phyloP scores from a whole-genome alignment of 176 grass and related monocot genomes.

The Olyra latifolia region DNA sequence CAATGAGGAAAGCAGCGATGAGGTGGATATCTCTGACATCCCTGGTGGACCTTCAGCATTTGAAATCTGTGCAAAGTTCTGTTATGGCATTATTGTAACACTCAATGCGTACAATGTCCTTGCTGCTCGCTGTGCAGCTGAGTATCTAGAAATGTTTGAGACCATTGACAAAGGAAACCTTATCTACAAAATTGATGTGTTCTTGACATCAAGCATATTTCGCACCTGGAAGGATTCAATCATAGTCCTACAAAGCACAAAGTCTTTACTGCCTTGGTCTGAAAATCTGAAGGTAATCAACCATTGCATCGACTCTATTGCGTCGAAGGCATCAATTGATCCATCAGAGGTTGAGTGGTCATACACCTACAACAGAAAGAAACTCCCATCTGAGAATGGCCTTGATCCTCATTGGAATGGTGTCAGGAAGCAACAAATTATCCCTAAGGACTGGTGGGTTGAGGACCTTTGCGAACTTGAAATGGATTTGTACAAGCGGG shows the following conservation, averaged over 20 bases:
- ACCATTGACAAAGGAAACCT: constrained; percentile 93
- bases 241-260: constrained; percentile 86
- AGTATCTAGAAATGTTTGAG: constrained; percentile 97
- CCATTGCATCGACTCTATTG: constrained; percentile 85
- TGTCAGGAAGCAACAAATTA: constrained; percentile 70
- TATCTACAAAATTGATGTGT: constrained; percentile 98
- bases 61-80: constrained; percentile 98
- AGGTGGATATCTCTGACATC: constrained; percentile 82
- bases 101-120: constrained; percentile 98
- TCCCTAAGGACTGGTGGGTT: constrained; percentile 98
- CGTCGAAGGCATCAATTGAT: constrained; percentile 75
- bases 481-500: constrained; percentile 79
- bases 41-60: constrained; percentile 91
- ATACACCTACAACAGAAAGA: constrained; percentile 98
- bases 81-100: constrained; percentile 90
- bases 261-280: constrained; percentile 65
- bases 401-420: constrained; percentile 85
- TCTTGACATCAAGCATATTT: constrained; percentile 81
- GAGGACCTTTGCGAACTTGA: constrained; percentile 97
- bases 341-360: constrained; percentile 91
- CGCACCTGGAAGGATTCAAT: constrained; percentile 95
- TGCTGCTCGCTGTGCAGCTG: constrained; percentile 74
- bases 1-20: constrained; percentile 64
- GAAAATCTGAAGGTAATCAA: constrained; percentile 83
- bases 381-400: constrained; percentile 78